Evolutionary conservation across 371 early-diverging fungal genomes (phyloP), one percentile per base, ranked within the genome.

Genomic region (Vairimorpha necatrix): DNA sequence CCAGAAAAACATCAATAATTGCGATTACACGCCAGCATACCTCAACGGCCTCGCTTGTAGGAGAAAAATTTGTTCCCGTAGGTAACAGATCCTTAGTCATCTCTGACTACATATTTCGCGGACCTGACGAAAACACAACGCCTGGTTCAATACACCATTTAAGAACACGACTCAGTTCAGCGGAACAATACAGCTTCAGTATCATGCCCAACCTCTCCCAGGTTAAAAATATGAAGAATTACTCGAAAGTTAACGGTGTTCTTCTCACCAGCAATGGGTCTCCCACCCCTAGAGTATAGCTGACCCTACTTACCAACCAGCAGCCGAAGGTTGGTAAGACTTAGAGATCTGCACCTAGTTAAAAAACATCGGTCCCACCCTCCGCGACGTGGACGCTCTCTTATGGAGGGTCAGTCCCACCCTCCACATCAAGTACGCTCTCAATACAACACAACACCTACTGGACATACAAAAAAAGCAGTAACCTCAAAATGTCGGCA

Each of bases 401-500:
- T 11, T 42, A 11, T 11, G 9, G 46, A 18, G 18, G 46, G 46
- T 9, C 46, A 18, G 11, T 11, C 46, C 18, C 46, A 42, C 18
- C 46, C 46, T 11, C 18, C 18, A 42, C 46, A 42, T 42, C 46
- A 42, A n/a, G 9, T 42, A 42, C 18, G 18, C 9, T 42, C 46
- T 11, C 9, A 42, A 11, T 42, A 18, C 18, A 11, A 42, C 18
- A 42, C 46, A 9, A 42, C 9, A 42, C 46, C 46, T 42, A 42
- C 46, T 42, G 11, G 9, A 42, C 9, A 18, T n/a, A n/a, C 18
- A 11, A 42, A 11, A 42, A 42, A 42, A 42, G 46, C 46, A 42
- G 46, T 46, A 66, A 46, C 66, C 66, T 66, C 66, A 66, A 66
- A 36, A 66, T 66, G 66, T 66, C 66, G 66, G 66, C 24, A 34